Percentiles rank a stretch among this genome's conserved stretches.
These are phyloP conservation scores for Teratosphaeria pseudoeucalypti DNA, from an alignment of 2,329 filamentous ascomycete species.

Conservation along the genomic window DNA sequence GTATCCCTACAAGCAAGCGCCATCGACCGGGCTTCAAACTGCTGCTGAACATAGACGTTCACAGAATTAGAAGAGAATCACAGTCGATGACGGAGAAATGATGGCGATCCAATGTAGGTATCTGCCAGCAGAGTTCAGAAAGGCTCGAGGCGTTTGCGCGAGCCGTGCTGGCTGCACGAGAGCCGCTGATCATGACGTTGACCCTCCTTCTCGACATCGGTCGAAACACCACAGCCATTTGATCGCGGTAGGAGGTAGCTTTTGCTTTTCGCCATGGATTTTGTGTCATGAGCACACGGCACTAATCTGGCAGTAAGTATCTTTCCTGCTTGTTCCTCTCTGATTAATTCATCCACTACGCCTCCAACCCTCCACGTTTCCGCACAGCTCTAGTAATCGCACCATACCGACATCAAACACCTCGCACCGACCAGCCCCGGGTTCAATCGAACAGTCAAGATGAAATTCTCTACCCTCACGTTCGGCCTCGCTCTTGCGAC, in stretches of 20 bases:
- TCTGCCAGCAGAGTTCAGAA: not conserved
- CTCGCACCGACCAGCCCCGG: not conserved
- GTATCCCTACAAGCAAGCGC: not conserved
- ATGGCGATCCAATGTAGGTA: not conserved
- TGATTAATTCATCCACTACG: not conserved
- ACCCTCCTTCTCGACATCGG: not conserved
- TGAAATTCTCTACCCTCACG: not conserved
- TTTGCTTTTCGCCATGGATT: not conserved
- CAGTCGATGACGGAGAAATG: not conserved
- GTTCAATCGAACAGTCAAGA: not conserved
- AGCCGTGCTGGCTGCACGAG: not conserved
- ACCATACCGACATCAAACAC: not conserved
- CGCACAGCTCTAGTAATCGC: not conserved
- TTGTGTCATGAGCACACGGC: not conserved
- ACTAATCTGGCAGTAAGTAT: not conserved
- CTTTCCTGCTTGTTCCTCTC: not conserved
- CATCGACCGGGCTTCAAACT: not conserved
- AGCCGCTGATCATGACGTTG: not conserved
- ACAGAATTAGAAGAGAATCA: not conserved
- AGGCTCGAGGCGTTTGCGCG: not conserved
- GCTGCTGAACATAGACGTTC: not conserved
- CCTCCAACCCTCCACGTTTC: not conserved
- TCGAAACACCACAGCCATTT: not conserved
- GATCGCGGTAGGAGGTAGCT: not conserved
- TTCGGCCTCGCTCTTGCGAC: not conserved